These are phyloP conservation scores for Solanum hybrid DNA, from an alignment of 305 asterid genomes.

Conservation along the genomic window DNA sequence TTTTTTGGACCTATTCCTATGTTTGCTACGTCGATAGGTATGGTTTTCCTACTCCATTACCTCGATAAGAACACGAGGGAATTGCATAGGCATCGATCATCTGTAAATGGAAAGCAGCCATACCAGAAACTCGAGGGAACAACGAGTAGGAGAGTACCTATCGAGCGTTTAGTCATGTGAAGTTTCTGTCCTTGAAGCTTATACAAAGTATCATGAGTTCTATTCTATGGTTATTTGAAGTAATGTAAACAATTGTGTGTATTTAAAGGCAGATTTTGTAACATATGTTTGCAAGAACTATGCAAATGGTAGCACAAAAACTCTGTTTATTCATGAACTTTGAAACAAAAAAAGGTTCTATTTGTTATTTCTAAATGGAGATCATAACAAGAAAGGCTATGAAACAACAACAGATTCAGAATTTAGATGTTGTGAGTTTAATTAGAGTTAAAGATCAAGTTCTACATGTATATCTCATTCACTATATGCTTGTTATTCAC, in stretches of 20 bases:
- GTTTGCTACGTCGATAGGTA: conserved; percentile 45
- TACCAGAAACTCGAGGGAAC: background rate
- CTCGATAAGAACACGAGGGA: conserved; percentile 43
- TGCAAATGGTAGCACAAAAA: background rate
- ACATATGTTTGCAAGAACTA: background rate
- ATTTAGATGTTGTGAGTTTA: background rate
- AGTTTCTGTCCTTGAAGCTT: background rate
- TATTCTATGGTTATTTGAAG: background rate
- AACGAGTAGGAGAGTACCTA: background rate
- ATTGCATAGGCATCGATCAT: conserved; percentile 18
- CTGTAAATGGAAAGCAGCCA: background rate
- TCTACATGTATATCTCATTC: background rate
- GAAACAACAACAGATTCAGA: background rate
- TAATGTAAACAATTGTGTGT: background rate
- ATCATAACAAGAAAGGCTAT: background rate
- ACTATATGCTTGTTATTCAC: background rate
- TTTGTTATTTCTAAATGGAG: background rate
- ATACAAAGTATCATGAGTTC: background rate
- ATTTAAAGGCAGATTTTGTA: background rate
- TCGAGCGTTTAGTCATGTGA: background rate
- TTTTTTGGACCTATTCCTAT: conserved; percentile 75
- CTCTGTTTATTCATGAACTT: background rate
- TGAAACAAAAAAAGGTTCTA: background rate
- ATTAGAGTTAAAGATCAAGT: background rate
- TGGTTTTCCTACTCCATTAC: conserved; percentile 47